Conservation (phyloP, 2,329 filamentous ascomycete genomes). For the Akanthomyces uredinophilus region DNA sequence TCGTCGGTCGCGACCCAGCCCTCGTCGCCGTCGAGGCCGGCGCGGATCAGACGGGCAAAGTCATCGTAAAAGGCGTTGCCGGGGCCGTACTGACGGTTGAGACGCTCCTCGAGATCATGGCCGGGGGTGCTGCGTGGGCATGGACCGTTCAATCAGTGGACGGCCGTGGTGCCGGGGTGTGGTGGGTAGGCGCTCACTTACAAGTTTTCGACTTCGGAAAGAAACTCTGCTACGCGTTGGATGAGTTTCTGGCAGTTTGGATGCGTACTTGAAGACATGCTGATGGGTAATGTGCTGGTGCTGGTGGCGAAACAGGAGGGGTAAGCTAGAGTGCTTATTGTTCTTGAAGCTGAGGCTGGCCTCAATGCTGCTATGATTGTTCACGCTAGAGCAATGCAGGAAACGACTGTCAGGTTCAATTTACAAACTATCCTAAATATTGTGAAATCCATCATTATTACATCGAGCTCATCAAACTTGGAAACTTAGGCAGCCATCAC, state of each 20-base stretch:
- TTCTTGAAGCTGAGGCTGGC: neutral
- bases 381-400: neutral
- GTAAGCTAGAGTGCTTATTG: neutral
- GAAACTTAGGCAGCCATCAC: neutral
- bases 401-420: neutral
- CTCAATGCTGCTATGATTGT: neutral
- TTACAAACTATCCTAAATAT: neutral
- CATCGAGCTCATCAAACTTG: neutral
- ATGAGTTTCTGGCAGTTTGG: constrained; percentile 12
- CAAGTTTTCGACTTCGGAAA: constrained; percentile 8
- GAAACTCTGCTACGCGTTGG: neutral
- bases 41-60: constrained; percentile 33
- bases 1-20: constrained; percentile 41
- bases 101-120: constrained; percentile 36
- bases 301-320: constrained; percentile 3
- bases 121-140: constrained; percentile 36
- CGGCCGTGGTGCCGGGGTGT: neutral
- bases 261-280: constrained; percentile 1
- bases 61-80: constrained; percentile 39
- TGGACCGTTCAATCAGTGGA: neutral
- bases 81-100: constrained; percentile 40
- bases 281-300: neutral
- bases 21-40: constrained; percentile 33
- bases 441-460: neutral
- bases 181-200: neutral